Percentiles rank a stretch among this genome's conserved stretches.
Conservation (phyloP, 208 protist species). For the Herpetomonas muscarum region DNA sequence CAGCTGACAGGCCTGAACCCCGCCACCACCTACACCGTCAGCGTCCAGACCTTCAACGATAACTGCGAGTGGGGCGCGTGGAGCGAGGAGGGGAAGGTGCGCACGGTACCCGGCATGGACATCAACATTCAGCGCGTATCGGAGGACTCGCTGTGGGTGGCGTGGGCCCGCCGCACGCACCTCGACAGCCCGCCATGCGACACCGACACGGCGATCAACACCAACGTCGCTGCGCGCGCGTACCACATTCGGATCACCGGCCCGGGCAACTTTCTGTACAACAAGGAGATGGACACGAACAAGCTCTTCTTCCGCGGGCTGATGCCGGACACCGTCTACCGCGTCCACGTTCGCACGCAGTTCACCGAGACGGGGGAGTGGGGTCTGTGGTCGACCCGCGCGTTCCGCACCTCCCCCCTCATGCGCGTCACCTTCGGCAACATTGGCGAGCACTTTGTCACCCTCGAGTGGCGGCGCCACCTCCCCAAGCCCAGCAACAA, state of each 20-base stretch:
- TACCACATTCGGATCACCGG: constrained; percentile 83
- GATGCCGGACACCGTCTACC: constrained; percentile 83
- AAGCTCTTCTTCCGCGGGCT: constrained; percentile 86
- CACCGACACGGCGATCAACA: constrained; percentile 74
- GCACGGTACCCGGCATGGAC: constrained; percentile 82
- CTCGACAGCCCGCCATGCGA: constrained; percentile 34
- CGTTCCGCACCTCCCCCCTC: constrained; percentile 79
- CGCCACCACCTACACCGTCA: constrained; percentile 81
- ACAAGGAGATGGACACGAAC: constrained; percentile 62
- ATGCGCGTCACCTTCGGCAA: constrained; percentile 85
- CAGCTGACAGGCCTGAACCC: constrained; percentile 64
- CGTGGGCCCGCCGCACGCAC: constrained; percentile 76
- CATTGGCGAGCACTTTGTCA: constrained; percentile 90
- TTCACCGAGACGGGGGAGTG: constrained; percentile 74
- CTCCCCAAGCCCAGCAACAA: constrained; percentile 40
- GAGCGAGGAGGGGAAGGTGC: constrained; percentile 82
- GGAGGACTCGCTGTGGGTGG: constrained; percentile 87
- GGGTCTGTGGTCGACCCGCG: constrained; percentile 79
- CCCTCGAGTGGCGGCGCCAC: constrained; percentile 89
- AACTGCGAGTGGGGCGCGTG: constrained; percentile 89
- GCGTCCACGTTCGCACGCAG: constrained; percentile 71
- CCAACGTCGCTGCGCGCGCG: constrained; percentile 64
- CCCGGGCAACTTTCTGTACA: constrained; percentile 73
- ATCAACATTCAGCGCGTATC: constrained; percentile 83
- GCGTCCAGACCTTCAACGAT: constrained; percentile 90